Evolutionary conservation across 371 early-diverging fungal species (phyloP).

Genomic region (Rhizopus delemar): DNA sequence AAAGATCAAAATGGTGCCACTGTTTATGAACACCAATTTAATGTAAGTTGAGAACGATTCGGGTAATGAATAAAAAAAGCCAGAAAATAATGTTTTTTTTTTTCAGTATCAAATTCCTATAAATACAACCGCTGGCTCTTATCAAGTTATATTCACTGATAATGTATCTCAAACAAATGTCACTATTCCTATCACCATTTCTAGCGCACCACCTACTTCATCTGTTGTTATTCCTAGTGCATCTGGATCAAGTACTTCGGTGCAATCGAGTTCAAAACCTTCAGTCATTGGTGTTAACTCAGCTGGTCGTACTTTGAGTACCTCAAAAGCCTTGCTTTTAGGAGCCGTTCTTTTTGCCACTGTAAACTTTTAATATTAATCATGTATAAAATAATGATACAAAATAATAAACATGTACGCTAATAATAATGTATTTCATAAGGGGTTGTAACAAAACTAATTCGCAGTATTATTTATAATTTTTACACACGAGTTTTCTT

Average conservation of each 20-base stretch:
- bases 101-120: constrained; percentile 36
- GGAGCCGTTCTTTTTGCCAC: neutral
- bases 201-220: constrained; percentile 25
- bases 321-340: neutral
- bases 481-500: no score
- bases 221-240: constrained; percentile 1
- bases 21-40: constrained; percentile 40
- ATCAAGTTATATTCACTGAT: constrained; percentile 34
- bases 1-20: constrained; percentile 23
- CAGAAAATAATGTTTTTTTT: neutral
- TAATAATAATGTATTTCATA: no score
- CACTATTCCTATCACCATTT: constrained; percentile 32
- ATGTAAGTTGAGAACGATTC: constrained; percentile 21
- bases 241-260: neutral
- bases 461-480: no score
- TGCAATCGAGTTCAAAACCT: neutral
- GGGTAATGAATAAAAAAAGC: neutral
- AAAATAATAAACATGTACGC: no score
- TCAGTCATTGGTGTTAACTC: neutral
- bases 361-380: constrained; percentile 1
- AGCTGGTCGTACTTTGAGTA: neutral
- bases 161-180: constrained; percentile 27
- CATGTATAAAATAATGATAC: no score
- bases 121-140: constrained; percentile 32
- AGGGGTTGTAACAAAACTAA: no score